Evolutionary conservation across 176 grass and related monocot genomes (phyloP).

Genomic region (Oryza brachyantha): DNA sequence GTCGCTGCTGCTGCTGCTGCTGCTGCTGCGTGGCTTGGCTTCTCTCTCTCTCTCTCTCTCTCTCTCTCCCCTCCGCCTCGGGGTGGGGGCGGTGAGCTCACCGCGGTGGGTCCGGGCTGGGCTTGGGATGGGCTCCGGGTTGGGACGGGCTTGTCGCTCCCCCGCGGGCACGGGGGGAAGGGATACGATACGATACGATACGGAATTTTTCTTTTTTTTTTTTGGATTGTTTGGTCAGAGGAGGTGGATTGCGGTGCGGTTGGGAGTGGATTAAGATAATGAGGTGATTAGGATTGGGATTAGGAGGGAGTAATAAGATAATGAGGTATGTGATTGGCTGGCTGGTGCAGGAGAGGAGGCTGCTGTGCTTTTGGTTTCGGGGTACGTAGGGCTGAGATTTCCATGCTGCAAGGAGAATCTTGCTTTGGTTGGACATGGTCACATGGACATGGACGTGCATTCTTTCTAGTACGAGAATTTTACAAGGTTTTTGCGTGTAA

Average conservation of each 20-base stretch:
- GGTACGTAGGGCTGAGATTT: constrained; percentile 7
- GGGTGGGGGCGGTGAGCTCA: constrained; percentile 22
- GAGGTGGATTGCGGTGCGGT: neutral
- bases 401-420: neutral
- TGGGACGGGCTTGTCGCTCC: constrained; percentile 10
- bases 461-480: too few species aligned
- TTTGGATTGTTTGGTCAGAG: constrained; percentile 3
- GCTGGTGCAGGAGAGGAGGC: too few species aligned
- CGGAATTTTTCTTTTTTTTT: neutral
- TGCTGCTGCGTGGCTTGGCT: neutral
- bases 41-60: neutral
- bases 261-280: neutral
- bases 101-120: neutral
- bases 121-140: neutral
- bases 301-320: neutral
- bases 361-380: neutral
- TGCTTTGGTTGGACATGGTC: neutral
- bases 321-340: neutral
- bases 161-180: neutral
- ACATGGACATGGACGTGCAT: too few species aligned
- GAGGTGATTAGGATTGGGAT: neutral
- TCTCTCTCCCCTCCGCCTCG: neutral
- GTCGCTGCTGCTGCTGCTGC: constrained; percentile 2
- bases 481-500: too few species aligned
- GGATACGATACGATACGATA: neutral